A percentile compares a stretch with the other conserved stretches of the same genome.
Conservation (phyloP, 768 basidiomycete genomes). For the Suillus hirtellus region DNA sequence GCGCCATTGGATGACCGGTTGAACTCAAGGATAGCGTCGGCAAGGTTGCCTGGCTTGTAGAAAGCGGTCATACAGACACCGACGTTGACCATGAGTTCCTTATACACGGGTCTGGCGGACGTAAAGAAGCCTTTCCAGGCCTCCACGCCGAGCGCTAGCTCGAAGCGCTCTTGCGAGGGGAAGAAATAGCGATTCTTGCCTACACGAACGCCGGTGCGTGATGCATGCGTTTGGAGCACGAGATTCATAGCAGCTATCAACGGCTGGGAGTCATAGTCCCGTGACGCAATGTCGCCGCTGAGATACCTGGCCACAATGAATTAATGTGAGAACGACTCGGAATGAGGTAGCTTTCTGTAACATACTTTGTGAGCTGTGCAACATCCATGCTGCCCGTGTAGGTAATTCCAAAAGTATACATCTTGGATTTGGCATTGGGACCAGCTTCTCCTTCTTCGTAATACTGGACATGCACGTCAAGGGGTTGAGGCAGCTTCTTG, state of each 20-base stretch:
- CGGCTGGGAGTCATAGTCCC: constrained; percentile 43
- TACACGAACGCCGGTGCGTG: constrained; percentile 45
- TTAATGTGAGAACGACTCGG: constrained; percentile 6
- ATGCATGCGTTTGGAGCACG: constrained; percentile 45
- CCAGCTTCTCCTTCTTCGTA: constrained; percentile 41
- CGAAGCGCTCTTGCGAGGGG: constrained; percentile 26
- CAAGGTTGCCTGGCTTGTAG: constrained; percentile 61
- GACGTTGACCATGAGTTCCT: constrained; percentile 53
- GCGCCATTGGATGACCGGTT: constrained; percentile 38
- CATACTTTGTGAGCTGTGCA: constrained; percentile 36
- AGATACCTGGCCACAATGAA: constrained; percentile 36
- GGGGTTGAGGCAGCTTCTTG: constrained; percentile 37
- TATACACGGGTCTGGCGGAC: constrained; percentile 49
- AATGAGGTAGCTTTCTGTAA: not conserved
- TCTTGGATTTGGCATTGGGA: constrained; percentile 32
- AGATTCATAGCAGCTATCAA: constrained; percentile 49
- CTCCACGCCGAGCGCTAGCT: constrained; percentile 40
- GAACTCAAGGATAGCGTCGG: constrained; percentile 56
- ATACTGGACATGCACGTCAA: constrained; percentile 35
- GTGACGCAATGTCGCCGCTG: constrained; percentile 36
- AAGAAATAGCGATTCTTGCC: constrained; percentile 56
- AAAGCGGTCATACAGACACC: constrained; percentile 57
- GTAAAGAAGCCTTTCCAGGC: constrained; percentile 53
- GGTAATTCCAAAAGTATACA: constrained; percentile 40
- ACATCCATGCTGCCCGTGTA: constrained; percentile 32